Evolutionary conservation across 108 stramenopile species (phyloP).

Genomic region (Seminavis robusta): DNA sequence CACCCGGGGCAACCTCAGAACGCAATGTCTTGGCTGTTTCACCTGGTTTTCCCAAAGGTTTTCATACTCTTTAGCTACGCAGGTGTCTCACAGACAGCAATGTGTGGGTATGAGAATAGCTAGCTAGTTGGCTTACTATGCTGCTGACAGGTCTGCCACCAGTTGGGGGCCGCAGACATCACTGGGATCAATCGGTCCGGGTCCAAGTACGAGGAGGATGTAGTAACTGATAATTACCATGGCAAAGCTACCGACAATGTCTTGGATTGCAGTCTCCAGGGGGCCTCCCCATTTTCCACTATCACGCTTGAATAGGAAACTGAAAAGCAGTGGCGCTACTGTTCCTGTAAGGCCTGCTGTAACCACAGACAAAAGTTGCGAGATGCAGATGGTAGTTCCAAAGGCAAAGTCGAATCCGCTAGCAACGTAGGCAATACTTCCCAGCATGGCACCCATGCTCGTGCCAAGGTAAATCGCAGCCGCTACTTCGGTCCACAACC

Average conservation of each 20-base stretch:
- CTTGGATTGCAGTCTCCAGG: conserved; percentile 67
- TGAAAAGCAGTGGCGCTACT: conserved; percentile 55
- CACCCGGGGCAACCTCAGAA: too few relatives aligned
- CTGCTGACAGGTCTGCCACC: too few relatives aligned
- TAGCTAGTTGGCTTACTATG: too few relatives aligned
- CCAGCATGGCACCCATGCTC: conserved; percentile 39
- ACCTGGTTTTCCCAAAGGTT: too few relatives aligned
- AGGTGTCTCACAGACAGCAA: too few relatives aligned
- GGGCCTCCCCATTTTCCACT: conserved; percentile 60
- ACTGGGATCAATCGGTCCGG: conserved; percentile 28
- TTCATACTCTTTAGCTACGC: too few relatives aligned
- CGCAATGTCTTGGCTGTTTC: too few relatives aligned
- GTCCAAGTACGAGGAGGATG: conserved; percentile 42
- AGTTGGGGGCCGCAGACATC: conserved; percentile 63
- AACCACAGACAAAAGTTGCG: conserved; percentile 50
- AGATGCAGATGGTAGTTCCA: conserved; percentile 39
- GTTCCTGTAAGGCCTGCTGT: conserved; percentile 64
- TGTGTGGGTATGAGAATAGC: too few relatives aligned
- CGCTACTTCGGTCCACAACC: conserved; percentile 53
- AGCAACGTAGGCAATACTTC: conserved; percentile 35
- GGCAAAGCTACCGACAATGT: conserved; percentile 58
- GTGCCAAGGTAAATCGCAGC: conserved; percentile 50
- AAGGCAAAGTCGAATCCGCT: conserved; percentile 50
- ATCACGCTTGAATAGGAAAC: conserved; percentile 47
- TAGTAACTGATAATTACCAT: conserved; percentile 58